These are phyloP conservation scores for Eragrostis curvula DNA, from an alignment of 176 grass and related monocot genomes.

Conservation along the genomic window DNA sequence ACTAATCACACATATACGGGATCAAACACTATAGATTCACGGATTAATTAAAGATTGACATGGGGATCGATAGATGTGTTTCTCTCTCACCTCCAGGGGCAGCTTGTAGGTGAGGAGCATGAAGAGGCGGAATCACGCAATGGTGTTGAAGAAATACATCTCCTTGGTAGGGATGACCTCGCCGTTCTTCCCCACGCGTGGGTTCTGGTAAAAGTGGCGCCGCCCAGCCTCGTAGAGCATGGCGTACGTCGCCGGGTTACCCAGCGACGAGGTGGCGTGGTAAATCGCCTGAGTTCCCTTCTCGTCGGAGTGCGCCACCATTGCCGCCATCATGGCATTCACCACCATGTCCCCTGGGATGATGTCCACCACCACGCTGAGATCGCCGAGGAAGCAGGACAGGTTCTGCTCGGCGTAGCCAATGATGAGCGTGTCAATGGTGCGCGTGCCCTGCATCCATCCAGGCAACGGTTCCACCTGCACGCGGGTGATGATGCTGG, in stretches of 20 bases:
- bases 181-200: conserved; percentile 53
- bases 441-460: conserved; percentile 80
- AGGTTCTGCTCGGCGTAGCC: conserved; percentile 74
- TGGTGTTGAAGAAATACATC: conserved; percentile 60
- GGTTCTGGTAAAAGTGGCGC: conserved; percentile 73
- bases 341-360: conserved; percentile 93
- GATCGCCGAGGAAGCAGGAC: conserved; percentile 70
- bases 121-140: conserved; percentile 55
- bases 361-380: conserved; percentile 61
- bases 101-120: conserved; percentile 78
- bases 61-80: no score
- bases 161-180: conserved; percentile 49
- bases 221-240: conserved; percentile 48
- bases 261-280: conserved; percentile 63
- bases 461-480: conserved; percentile 64
- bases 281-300: conserved; percentile 35
- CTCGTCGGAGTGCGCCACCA: conserved; percentile 52
- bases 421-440: conserved; percentile 72
- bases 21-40: no score
- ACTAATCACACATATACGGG: no score
- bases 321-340: conserved; percentile 75
- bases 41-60: no score
- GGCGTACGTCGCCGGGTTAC: conserved; percentile 54
- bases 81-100: conserved; percentile 52
- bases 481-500: conserved; percentile 79